Conservation (phyloP, 2,329 filamentous ascomycete species). For the Stemphylium vesicarium region DNA sequence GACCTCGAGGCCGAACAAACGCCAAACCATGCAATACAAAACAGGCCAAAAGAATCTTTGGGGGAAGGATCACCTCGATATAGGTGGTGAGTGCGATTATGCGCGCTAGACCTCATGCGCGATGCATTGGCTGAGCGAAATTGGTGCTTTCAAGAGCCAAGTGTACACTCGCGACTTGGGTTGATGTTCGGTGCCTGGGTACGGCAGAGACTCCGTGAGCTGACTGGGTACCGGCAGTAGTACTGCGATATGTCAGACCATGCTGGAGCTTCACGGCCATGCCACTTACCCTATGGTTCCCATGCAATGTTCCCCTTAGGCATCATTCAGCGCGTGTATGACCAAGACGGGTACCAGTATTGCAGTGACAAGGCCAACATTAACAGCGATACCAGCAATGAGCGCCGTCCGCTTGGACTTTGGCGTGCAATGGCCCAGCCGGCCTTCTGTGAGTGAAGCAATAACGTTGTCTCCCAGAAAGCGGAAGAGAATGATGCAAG, state of each 20-base stretch:
- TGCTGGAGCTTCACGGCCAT: no score
- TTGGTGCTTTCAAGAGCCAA: not conserved
- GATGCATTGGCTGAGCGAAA: not conserved
- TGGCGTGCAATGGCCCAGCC: slow-evolving; percentile 36
- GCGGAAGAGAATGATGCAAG: slow-evolving; percentile 47
- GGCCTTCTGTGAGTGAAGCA: slow-evolving; percentile 36
- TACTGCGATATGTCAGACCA: not conserved
- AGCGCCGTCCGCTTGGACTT: slow-evolving; percentile 42
- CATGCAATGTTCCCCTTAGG: slow-evolving; percentile 7
- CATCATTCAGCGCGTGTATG: slow-evolving; percentile 25
- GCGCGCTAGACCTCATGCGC: not conserved
- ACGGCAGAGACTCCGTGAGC: not conserved
- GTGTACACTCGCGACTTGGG: not conserved
- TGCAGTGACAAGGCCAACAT: slow-evolving; percentile 27
- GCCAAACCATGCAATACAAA: slow-evolving; percentile 18
- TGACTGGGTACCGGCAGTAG: not conserved
- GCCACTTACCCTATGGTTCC: not conserved
- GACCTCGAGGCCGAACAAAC: not conserved
- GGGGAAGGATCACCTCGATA: not conserved
- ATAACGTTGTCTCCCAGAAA: slow-evolving; percentile 42
- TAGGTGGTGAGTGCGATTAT: not conserved
- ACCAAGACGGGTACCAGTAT: slow-evolving; percentile 38
- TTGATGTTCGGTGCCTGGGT: not conserved
- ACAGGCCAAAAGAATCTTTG: slow-evolving; percentile 5
- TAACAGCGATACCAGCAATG: slow-evolving; percentile 39